Evolutionary conservation across 352 stramenopile species (phyloP).

Genomic region (Phytophthora quininea): DNA sequence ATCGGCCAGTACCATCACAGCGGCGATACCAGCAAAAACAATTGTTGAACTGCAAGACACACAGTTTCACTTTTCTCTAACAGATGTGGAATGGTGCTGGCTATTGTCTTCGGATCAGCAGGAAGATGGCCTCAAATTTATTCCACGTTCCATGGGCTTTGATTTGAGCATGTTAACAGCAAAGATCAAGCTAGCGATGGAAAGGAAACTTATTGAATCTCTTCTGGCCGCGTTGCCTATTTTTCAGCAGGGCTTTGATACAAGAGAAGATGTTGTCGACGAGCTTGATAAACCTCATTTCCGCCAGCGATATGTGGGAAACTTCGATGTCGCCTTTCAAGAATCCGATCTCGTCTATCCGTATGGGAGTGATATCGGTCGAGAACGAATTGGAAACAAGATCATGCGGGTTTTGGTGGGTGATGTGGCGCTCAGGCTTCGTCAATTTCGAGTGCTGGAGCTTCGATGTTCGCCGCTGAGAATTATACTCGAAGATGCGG

Average conservation of each 20-base stretch:
- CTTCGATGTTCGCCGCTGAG: slow-evolving; percentile 36
- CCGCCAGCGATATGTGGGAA: slow-evolving; percentile 50
- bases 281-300: slow-evolving; percentile 28
- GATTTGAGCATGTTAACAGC: slow-evolving; percentile 32
- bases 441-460: slow-evolving; percentile 59
- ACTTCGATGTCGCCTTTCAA: slow-evolving; percentile 55
- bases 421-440: slow-evolving; percentile 50
- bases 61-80: slow-evolving; percentile 52
- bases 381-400: slow-evolving; percentile 29
- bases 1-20: slow-evolving; percentile 19
- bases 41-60: slow-evolving; percentile 22
- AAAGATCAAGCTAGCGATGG: slow-evolving; percentile 17
- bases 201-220: slow-evolving; percentile 13
- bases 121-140: not conserved
- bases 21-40: slow-evolving; percentile 14
- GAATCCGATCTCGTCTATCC: slow-evolving; percentile 39
- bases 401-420: slow-evolving; percentile 35
- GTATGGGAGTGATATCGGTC: slow-evolving; percentile 32
- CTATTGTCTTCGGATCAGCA: slow-evolving; percentile 13
- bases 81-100: slow-evolving; percentile 45
- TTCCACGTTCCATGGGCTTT: slow-evolving; percentile 25
- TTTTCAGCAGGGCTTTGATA: slow-evolving; percentile 49
- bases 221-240: slow-evolving; percentile 25
- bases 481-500: slow-evolving; percentile 32
- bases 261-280: slow-evolving; percentile 13